Percentiles rank a stretch among this genome's conserved stretches.
Evolutionary conservation across 2,329 filamentous ascomycete genomes (phyloP).

Genomic region (Calonectria montana): DNA sequence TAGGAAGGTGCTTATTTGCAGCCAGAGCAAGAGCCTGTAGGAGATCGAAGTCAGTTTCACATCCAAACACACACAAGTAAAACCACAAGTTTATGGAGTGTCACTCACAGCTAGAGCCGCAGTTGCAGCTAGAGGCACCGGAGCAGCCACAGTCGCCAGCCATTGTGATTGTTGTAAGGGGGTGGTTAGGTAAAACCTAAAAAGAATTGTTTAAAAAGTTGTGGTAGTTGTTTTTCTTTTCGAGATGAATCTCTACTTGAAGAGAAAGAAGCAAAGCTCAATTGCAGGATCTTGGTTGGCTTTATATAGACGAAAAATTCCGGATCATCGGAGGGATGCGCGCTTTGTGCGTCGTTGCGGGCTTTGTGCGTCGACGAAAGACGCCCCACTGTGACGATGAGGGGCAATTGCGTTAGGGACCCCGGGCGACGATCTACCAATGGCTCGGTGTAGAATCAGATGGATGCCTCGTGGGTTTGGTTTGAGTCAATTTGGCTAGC

Average conservation of each 20-base stretch:
- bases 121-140: slow-evolving; percentile 49
- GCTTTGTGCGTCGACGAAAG: slow-evolving; percentile 29
- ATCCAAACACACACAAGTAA: background rate
- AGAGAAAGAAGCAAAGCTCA: background rate
- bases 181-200: slow-evolving; percentile 23
- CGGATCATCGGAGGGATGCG: slow-evolving; percentile 19
- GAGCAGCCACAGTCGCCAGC: slow-evolving; percentile 52
- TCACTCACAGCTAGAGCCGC: slow-evolving; percentile 50
- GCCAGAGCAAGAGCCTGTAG: slow-evolving; percentile 47
- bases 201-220: slow-evolving; percentile 5
- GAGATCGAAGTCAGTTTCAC: slow-evolving; percentile 21
- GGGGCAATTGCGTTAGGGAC: slow-evolving; percentile 12
- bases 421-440: slow-evolving; percentile 31
- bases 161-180: slow-evolving; percentile 45
- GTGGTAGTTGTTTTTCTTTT: slow-evolving; percentile 22
- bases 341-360: slow-evolving; percentile 28
- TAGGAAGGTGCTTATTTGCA: slow-evolving; percentile 39
- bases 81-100: background rate
- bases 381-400: slow-evolving; percentile 28
- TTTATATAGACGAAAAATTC: slow-evolving; percentile 41
- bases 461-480: background rate
- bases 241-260: slow-evolving; percentile 30
- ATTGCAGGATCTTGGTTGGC: slow-evolving; percentile 27
- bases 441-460: slow-evolving; percentile 28
- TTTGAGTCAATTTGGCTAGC: slow-evolving; percentile 41